Evolutionary conservation across 129 eudicot species (phyloP).

Genomic region (Tagetes patula): DNA sequence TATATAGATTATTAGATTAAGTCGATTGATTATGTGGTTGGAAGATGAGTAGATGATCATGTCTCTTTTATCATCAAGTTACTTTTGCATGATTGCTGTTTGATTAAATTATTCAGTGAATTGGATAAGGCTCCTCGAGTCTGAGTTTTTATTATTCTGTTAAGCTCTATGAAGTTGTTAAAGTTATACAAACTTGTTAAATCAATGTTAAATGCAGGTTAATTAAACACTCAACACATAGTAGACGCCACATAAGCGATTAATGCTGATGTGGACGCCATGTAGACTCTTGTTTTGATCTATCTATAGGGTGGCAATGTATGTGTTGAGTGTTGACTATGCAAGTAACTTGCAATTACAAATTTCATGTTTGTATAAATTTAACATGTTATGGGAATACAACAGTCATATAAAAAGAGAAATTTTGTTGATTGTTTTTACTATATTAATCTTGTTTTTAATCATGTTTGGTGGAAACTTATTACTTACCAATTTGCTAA

Average conservation of each 20-base stretch:
- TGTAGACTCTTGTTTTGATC: not conserved
- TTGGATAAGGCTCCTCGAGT: not conserved
- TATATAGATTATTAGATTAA: not conserved
- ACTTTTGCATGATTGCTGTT: constrained; percentile 32
- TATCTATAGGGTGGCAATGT: not conserved
- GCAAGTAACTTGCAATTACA: not conserved
- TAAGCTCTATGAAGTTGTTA: not conserved
- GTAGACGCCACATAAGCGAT: not conserved
- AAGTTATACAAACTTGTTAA: not conserved
- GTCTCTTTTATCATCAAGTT: constrained; percentile 15
- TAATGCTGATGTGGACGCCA: not conserved
- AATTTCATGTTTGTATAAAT: not conserved
- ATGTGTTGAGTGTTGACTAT: not conserved
- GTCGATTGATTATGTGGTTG: constrained; percentile 4
- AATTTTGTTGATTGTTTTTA: not conserved
- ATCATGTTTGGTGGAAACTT: constrained; percentile 15
- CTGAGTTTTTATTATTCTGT: not conserved
- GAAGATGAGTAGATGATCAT: constrained; percentile 13
- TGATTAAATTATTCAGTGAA: not conserved
- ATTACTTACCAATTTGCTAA: not conserved
- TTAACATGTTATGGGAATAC: not conserved
- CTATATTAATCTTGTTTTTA: not conserved
- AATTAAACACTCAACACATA: not conserved
- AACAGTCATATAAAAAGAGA: not conserved
- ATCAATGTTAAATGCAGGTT: not conserved